Percentiles rank a stretch among this genome's conserved stretches.
Evolutionary conservation across 139 green algal species (phyloP).

Genomic region (Chlamydomonas incerta): DNA sequence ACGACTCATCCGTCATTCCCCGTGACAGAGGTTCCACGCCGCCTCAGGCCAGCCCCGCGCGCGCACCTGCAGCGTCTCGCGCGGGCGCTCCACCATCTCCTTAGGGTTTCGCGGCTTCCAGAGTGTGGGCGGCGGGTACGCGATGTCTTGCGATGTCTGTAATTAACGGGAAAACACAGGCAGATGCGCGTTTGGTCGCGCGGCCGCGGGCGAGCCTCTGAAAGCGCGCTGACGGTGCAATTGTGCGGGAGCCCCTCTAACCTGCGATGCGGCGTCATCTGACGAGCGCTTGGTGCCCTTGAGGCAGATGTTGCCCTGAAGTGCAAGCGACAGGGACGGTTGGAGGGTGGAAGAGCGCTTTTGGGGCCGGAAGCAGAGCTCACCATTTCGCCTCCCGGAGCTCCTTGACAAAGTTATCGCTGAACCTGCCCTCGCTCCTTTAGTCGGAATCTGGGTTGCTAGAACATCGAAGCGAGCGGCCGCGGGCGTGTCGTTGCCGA

Average conservation of each 20-base stretch:
- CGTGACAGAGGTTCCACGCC: too few relatives aligned
- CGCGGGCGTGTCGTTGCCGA: too few relatives aligned
- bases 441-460: too few relatives aligned
- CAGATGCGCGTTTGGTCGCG: not conserved
- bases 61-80: slow-evolving; percentile 25
- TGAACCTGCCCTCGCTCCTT: too few relatives aligned
- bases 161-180: not conserved
- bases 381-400: too few relatives aligned
- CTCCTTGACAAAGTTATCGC: too few relatives aligned
- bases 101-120: slow-evolving; percentile 31
- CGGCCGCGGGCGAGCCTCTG: not conserved
- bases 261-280: slow-evolving; percentile 3
- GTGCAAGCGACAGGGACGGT: not conserved
- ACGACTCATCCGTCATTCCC: too few relatives aligned
- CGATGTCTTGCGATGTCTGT: not conserved
- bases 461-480: too few relatives aligned
- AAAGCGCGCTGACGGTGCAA: not conserved
- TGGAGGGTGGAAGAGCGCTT: too few relatives aligned
- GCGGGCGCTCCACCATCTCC: slow-evolving; percentile 3
- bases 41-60: too few relatives aligned
- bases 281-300: not conserved
- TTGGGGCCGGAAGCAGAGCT: too few relatives aligned
- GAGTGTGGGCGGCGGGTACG: not conserved
- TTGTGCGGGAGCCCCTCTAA: not conserved
- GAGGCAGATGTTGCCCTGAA: slow-evolving; percentile 29